These are phyloP conservation scores for Exophiala sideris DNA, from an alignment of 2,329 filamentous ascomycete species.

Conservation along the genomic window DNA sequence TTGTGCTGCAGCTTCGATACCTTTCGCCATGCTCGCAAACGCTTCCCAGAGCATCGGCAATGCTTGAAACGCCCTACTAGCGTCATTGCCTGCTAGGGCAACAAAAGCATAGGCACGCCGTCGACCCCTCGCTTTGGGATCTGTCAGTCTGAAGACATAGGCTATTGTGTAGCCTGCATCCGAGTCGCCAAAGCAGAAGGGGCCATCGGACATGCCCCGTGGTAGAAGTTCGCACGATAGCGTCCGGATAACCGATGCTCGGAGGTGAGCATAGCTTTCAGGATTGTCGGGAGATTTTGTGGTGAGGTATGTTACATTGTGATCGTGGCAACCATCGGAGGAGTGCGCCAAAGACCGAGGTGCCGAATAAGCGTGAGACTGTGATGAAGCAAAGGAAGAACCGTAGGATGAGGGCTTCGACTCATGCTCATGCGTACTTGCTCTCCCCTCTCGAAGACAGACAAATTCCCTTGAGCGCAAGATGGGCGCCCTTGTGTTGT, in stretches of 20 bases:
- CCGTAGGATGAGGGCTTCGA: constrained; percentile 31
- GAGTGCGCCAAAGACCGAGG: constrained; percentile 27
- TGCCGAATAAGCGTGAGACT: constrained; percentile 29
- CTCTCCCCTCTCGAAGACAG: constrained; percentile 41
- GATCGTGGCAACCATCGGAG: constrained; percentile 45
- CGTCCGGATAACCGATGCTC: constrained; percentile 57
- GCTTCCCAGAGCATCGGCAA: constrained; percentile 51
- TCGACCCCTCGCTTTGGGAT: constrained; percentile 56
- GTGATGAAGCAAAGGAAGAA: constrained; percentile 35
- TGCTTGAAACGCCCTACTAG: constrained; percentile 44
- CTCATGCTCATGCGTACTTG: constrained; percentile 32
- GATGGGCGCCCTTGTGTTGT: constrained; percentile 50
- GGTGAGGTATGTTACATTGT: constrained; percentile 58
- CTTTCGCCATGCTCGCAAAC: constrained; percentile 53
- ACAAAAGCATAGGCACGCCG: constrained; percentile 57
- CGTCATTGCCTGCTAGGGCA: constrained; percentile 55
- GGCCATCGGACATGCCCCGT: constrained; percentile 54
- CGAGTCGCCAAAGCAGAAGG: constrained; percentile 57
- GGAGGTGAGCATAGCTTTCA: constrained; percentile 52
- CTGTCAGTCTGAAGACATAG: constrained; percentile 57
- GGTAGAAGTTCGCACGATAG: constrained; percentile 57
- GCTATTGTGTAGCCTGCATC: constrained; percentile 57
- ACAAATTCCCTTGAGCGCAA: constrained; percentile 54
- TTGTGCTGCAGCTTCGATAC: constrained; percentile 48
- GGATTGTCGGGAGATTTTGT: constrained; percentile 54